Base-by-base conservation (phyloP, 2,329 filamentous ascomycete genomes). In the Aspergillus sp. region DNA sequence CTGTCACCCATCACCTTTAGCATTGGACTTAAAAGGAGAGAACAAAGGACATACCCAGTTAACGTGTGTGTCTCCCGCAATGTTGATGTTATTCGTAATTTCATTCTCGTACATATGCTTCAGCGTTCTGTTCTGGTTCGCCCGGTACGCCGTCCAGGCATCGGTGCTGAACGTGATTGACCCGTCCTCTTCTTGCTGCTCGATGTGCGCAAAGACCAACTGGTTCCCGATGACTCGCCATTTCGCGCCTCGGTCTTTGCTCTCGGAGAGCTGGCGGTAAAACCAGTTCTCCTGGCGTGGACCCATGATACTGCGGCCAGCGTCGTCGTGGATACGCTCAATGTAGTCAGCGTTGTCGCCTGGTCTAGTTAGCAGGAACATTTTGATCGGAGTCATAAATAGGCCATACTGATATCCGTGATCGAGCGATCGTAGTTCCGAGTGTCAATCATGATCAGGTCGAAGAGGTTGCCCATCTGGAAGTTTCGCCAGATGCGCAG, bases 141-240 rank as follows among this genome's bases (percentile, higher is more conserved):
- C 81, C 55, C 82, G 75, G 66, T 91, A 91, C 2, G 88, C 89
- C 66, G 88, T 80, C 83, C 82, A 86, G 19, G 79, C 77, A 65
- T 89, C 86, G 64, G 82, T 51, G 15, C 39, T 59, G 52, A 56
- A 59, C 14, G 37, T 53, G 11, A 60, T 21, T 2, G 33, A 27
- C 5, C 55, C 57, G 23, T 58, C 53, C 11, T 50, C 49, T 12
- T 57, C 37, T 12, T 35, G 12, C 47, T 21, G 46, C 48, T 44
- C 46, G 27, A 58, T 37, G 27, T 58, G 61, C 6, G 57, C 72
- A 31, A 58, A 63, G 19, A 61, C 76, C 43, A 88, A 84, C 70
- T 91, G 89, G 25, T 86, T 88, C 9, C 89, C 89, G 44, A 92
- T 81, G 17, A 92, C 70, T 41, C 89, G 80, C 89, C 89, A 92